A percentile compares a stretch with the other conserved stretches of the same genome.
Evolutionary conservation across 2,329 filamentous ascomycete species (phyloP).

Genomic region (Fusarium sp.): DNA sequence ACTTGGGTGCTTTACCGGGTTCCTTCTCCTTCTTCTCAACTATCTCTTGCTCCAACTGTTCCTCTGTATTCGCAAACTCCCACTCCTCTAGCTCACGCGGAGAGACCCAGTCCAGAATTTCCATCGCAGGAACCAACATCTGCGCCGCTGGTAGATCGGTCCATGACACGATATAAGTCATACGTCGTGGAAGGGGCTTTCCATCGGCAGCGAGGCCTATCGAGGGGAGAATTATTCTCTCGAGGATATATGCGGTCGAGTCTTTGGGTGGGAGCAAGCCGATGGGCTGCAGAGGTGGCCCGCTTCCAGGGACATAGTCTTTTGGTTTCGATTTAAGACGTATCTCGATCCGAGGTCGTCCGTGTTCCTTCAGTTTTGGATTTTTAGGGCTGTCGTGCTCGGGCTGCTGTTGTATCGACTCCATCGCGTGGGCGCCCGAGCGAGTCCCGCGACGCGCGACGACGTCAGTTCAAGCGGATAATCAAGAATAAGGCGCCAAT

Average conservation of each 20-base stretch:
- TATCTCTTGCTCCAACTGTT: conserved; percentile 59
- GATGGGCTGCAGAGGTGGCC: conserved; percentile 63
- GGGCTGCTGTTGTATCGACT: conserved; percentile 21
- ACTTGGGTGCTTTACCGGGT: conserved; percentile 25
- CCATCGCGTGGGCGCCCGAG: conserved; percentile 39
- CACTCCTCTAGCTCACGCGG: conserved; percentile 68
- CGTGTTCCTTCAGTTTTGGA: conserved; percentile 26
- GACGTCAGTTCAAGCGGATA: conserved; percentile 4
- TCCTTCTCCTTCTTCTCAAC: conserved; percentile 47
- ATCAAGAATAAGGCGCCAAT: background rate
- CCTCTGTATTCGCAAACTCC: conserved; percentile 61
- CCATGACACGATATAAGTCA: conserved; percentile 69
- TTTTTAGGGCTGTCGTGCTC: conserved; percentile 21
- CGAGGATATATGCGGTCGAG: conserved; percentile 69
- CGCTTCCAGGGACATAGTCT: conserved; percentile 61
- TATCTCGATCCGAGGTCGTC: conserved; percentile 36
- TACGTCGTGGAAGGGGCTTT: conserved; percentile 56
- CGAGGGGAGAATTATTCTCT: conserved; percentile 63
- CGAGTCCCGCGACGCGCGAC: conserved; percentile 25
- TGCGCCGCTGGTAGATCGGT: conserved; percentile 64
- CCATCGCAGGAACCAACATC: conserved; percentile 60
- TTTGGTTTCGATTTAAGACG: conserved; percentile 34
- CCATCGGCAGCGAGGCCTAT: conserved; percentile 52
- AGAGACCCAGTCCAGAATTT: conserved; percentile 71
- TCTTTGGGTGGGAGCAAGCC: conserved; percentile 63